Percentiles rank a stretch among this genome's conserved stretches.
Conservation (phyloP, 768 basidiomycete species). For the Fomitopsis serialis region DNA sequence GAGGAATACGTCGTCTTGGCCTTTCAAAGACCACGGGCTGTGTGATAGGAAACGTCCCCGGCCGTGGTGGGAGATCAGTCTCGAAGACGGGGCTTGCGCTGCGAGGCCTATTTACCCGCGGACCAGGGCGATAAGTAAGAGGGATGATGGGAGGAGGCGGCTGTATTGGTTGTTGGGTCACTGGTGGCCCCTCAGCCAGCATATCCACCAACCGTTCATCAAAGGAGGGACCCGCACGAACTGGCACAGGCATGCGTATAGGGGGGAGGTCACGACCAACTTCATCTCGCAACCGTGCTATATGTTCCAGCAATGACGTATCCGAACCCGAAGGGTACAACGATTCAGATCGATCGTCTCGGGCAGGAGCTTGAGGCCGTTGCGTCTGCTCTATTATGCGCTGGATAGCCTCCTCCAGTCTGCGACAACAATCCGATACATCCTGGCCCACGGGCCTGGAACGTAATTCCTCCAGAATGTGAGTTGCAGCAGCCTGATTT, state of each 20-base stretch:
- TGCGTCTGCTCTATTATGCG: constrained; percentile 15
- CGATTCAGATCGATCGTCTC: constrained; percentile 24
- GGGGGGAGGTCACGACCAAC: constrained; percentile 26
- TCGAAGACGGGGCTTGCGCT: constrained; percentile 35
- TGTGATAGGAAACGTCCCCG: constrained; percentile 16
- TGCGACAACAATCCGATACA: constrained; percentile 13
- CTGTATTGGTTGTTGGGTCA: constrained; percentile 35
- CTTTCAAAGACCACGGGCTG: constrained; percentile 7
- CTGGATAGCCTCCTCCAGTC: constrained; percentile 23
- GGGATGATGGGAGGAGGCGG: constrained; percentile 50
- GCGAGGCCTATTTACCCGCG: constrained; percentile 30
- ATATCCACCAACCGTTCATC: constrained; percentile 59
- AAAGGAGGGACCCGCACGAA: constrained; percentile 43
- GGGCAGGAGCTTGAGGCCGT: constrained; percentile 8
- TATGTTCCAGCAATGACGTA: constrained; percentile 18
- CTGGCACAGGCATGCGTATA: constrained; percentile 40
- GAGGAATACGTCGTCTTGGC: constrained; percentile 2
- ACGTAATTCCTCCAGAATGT: constrained; percentile 47
- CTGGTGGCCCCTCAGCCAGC: constrained; percentile 40
- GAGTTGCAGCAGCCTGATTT: constrained; percentile 55
- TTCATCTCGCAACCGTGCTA: constrained; percentile 18
- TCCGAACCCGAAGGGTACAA: constrained; percentile 24
- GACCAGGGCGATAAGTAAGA: constrained; percentile 48
- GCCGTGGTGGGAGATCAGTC: constrained; percentile 25
- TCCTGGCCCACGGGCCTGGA: constrained; percentile 1